Evolutionary conservation across 495 filamentous ascomycete species (phyloP).

Genomic region (Penicillium cinerascens): DNA sequence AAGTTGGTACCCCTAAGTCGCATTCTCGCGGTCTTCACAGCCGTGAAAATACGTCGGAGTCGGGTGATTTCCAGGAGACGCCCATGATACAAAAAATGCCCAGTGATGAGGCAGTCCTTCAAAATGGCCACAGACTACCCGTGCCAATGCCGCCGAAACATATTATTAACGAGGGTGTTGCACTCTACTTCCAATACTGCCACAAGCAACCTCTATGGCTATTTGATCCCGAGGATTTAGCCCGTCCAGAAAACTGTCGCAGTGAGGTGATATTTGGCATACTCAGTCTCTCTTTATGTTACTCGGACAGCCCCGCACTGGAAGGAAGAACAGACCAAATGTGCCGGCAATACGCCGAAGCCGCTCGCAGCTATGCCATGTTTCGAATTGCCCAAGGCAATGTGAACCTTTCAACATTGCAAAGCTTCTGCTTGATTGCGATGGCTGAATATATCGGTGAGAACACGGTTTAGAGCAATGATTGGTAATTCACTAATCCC

Average conservation of each 20-base stretch:
- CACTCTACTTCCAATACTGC: constrained; percentile 40
- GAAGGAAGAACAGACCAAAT: constrained; percentile 23
- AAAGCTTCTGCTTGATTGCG: constrained; percentile 39
- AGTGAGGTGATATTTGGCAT: constrained; percentile 40
- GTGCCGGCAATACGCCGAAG: constrained; percentile 32
- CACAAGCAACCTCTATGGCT: constrained; percentile 46
- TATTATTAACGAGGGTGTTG: constrained; percentile 24
- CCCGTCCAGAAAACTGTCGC: constrained; percentile 16
- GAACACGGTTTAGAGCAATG: not conserved
- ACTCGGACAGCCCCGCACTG: constrained; percentile 18
- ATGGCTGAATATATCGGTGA: constrained; percentile 40
- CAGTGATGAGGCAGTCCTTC: constrained; percentile 7
- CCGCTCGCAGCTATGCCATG: constrained; percentile 35
- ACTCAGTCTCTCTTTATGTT: constrained; percentile 34
- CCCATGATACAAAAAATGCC: not conserved
- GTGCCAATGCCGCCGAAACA: constrained; percentile 22
- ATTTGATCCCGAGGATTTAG: constrained; percentile 36
- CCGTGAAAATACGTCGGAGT: constrained; percentile 7
- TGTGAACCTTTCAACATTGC: constrained; percentile 38
- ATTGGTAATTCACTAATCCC: not conserved
- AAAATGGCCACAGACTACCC: constrained; percentile 14
- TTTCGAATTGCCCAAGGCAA: constrained; percentile 39
- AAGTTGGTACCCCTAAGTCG: constrained; percentile 9
- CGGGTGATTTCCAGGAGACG: not conserved
- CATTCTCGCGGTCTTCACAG: not conserved